Evolutionary conservation across 1,139 yeast species (phyloP).

Genomic region (Blastobotrys proliferans): DNA sequence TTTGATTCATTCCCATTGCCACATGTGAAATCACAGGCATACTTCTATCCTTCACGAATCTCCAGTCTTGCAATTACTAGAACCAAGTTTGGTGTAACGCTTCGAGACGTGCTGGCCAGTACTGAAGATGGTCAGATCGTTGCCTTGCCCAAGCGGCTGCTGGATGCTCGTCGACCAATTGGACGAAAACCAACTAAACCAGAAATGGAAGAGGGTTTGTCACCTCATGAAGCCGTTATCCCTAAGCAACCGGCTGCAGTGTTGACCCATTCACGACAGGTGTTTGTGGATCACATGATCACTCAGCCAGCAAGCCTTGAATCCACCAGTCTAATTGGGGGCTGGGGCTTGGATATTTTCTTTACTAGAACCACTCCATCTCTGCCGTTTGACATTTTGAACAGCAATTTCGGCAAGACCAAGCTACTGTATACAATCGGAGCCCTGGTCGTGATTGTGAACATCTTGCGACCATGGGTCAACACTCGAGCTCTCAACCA

Average conservation of each 20-base stretch:
- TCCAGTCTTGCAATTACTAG: slow-evolving; percentile 51
- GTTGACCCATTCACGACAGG: slow-evolving; percentile 40
- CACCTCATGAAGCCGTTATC: slow-evolving; percentile 65
- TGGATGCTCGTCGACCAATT: slow-evolving; percentile 39
- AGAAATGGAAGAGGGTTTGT: slow-evolving; percentile 58
- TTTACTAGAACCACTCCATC: slow-evolving; percentile 80
- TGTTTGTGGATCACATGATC: slow-evolving; percentile 34
- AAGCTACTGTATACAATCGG: slow-evolving; percentile 61
- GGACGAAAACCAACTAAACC: slow-evolving; percentile 51
- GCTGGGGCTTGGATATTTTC: slow-evolving; percentile 62
- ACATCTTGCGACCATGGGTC: slow-evolving; percentile 57
- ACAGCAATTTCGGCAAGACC: slow-evolving; percentile 60
- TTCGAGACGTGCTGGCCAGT: slow-evolving; percentile 60
- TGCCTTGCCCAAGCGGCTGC: slow-evolving; percentile 56
- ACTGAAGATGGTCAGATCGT: slow-evolving; percentile 60
- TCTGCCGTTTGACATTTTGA: slow-evolving; percentile 72
- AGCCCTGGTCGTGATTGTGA: slow-evolving; percentile 45
- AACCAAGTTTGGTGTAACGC: slow-evolving; percentile 71
- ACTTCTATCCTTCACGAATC: slow-evolving; percentile 52
- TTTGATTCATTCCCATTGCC: slow-evolving; percentile 42
- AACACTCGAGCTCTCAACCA: slow-evolving; percentile 36
- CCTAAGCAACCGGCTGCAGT: slow-evolving; percentile 44
- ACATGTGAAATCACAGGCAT: slow-evolving; percentile 48
- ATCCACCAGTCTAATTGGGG: slow-evolving; percentile 72
- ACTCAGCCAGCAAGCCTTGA: slow-evolving; percentile 70